Evolutionary conservation across 768 basidiomycete species (phyloP).

Genomic region (Termitomyces heimii): DNA sequence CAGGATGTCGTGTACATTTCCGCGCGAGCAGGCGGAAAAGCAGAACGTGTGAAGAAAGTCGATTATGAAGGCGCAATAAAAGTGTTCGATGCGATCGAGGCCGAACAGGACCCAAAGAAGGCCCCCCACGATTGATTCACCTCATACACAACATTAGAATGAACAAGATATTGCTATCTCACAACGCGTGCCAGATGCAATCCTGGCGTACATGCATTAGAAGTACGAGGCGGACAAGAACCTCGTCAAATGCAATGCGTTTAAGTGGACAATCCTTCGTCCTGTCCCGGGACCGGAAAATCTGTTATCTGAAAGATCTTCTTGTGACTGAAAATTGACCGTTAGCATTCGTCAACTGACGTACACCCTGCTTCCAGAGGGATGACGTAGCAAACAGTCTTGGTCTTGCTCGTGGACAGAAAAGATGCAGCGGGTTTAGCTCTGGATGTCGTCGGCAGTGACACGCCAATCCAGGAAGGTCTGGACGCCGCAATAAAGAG

Average conservation of each 20-base stretch:
- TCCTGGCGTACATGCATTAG: constrained; percentile 41
- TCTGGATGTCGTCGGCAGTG: constrained; percentile 56
- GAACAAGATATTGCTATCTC: constrained; percentile 40
- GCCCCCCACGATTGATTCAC: constrained; percentile 25
- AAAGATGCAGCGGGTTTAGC: constrained; percentile 51
- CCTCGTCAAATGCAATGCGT: constrained; percentile 39
- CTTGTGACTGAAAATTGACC: not conserved
- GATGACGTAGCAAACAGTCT: constrained; percentile 51
- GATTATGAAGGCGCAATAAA: constrained; percentile 63
- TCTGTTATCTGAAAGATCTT: constrained; percentile 41
- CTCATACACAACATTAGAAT: constrained; percentile 21
- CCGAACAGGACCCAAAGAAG: constrained; percentile 37
- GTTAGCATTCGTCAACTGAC: not conserved
- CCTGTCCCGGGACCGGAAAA: constrained; percentile 51
- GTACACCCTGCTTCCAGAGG: constrained; percentile 1
- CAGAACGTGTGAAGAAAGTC: constrained; percentile 49
- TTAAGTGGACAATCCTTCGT: constrained; percentile 64
- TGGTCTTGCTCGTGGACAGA: constrained; percentile 43
- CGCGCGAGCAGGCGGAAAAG: constrained; percentile 51
- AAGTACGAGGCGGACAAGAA: constrained; percentile 48
- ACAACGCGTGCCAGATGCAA: constrained; percentile 34
- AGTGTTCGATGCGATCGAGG: constrained; percentile 64
- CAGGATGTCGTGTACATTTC: constrained; percentile 41
- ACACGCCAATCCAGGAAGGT: constrained; percentile 37
- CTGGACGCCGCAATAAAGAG: constrained; percentile 45